phyloP scores from a whole-genome alignment of 2,329 filamentous ascomycete genomes.

The Tothia fuscella region DNA sequence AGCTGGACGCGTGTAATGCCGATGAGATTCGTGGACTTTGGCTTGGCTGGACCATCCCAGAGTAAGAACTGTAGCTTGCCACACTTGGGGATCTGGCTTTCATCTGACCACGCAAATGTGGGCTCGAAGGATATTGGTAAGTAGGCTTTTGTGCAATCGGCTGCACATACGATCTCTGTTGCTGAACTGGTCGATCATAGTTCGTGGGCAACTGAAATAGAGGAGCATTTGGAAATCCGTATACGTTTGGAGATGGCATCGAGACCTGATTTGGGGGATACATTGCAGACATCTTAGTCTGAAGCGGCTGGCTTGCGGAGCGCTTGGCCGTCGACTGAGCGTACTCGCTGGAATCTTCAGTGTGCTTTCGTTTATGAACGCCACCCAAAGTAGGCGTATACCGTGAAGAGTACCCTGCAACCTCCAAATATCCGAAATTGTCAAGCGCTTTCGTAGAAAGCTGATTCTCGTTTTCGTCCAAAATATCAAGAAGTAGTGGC shows the following conservation, averaged over 20 bases:
- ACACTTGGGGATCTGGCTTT: slow-evolving; percentile 25
- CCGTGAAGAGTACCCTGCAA: slow-evolving; percentile 22
- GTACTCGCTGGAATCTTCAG: slow-evolving; percentile 36
- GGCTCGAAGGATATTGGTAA: slow-evolving; percentile 14
- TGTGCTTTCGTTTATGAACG: slow-evolving; percentile 46
- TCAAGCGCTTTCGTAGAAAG: slow-evolving; percentile 44
- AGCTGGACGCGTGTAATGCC: too few relatives aligned
- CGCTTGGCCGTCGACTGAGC: slow-evolving; percentile 38
- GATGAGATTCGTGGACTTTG: slow-evolving; percentile 34
- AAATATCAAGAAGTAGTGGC: slow-evolving; percentile 47
- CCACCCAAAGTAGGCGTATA: slow-evolving; percentile 25
- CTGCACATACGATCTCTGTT: slow-evolving; percentile 15
- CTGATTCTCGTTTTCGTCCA: slow-evolving; percentile 41
- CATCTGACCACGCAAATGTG: slow-evolving; percentile 19
- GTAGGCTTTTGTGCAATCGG: slow-evolving; percentile 11
- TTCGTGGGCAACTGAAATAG: slow-evolving; percentile 7
- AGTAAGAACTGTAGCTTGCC: slow-evolving; percentile 30
- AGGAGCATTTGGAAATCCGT: slow-evolving; percentile 18
- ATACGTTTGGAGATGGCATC: background rate
- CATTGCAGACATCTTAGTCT: background rate
- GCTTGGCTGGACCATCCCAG: slow-evolving; percentile 31
- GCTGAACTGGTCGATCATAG: slow-evolving; percentile 9
- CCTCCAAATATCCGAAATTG: slow-evolving; percentile 48
- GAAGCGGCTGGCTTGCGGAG: slow-evolving; percentile 16
- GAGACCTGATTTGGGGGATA: background rate